Evolutionary conservation across 73 alveolate genomes (phyloP), one percentile per base, ranked within the genome.

Genomic region (Uronychia binucleata): DNA sequence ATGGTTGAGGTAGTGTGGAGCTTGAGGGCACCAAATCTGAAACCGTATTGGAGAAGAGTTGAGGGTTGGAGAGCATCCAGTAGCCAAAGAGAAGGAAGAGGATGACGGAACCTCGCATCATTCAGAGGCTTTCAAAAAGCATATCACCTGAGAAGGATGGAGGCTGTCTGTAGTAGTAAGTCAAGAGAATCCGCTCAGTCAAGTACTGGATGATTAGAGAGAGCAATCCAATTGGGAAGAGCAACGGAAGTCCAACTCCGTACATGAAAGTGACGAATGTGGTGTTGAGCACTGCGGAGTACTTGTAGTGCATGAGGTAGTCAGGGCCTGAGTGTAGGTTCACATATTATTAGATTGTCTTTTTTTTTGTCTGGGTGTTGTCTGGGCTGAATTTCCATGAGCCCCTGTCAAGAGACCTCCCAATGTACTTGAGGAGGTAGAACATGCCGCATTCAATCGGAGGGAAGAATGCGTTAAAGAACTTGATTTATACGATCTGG

Each of bases 281-380:
- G 33, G 86, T 78, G 74, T 89, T 89, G 30, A 87, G 75, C 26
- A 87, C 60, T 33, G 82, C 79, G 27, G 96, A 91, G 81, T 91
- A 91, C 89, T 85, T 91, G 84, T 35, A 91, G 30, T 88, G 93
- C 78, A 91, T 91, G 79, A 87, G 34, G 58, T 83, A 91, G 28
- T 87, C 96, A 27, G 96, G 96, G 25, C 96, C 96, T 0, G 90
- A 31, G 78, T 91, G 86, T 31, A 91, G 26, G 57, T 91, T 89
- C 60, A 91, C 88, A 58, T 85, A 91, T 32, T 82, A 83, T 67
- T 91, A 86, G 60, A 91, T 58, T 1, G 87, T 77, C 1, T 74
- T 77, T 80, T 78, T 87, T 78, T 79, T 91, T 28, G 96, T 91
- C 84, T 78, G 28, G 34, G 57, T 34, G 0, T 28, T 33, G 26